Evolutionary conservation across 352 stramenopile genomes (phyloP).

Genomic region (Globisporangium carolinianum): DNA sequence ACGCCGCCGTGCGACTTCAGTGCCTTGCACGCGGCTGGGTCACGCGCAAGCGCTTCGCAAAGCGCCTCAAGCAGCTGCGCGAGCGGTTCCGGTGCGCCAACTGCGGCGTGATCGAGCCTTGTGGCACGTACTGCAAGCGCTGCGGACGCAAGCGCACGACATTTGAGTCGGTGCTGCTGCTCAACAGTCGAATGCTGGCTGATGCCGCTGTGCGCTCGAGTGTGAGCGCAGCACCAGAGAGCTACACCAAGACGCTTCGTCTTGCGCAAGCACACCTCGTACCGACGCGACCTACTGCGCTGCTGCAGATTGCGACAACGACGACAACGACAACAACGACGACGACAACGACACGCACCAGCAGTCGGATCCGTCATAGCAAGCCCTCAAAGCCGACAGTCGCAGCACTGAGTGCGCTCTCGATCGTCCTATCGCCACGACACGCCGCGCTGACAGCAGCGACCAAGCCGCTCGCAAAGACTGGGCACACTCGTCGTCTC

Average conservation of each 20-base stretch:
- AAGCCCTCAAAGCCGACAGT: not conserved
- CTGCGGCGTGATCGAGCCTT: constrained; percentile 48
- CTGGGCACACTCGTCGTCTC: not conserved
- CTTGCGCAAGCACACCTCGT: not conserved
- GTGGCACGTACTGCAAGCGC: constrained; percentile 57
- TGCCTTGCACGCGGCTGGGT: constrained; percentile 15
- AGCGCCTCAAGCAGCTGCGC: constrained; percentile 22
- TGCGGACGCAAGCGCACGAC: constrained; percentile 40
- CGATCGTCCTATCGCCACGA: constrained; percentile 3
- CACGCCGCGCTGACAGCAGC: not conserved
- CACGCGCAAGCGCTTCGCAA: constrained; percentile 14
- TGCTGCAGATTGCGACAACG: not conserved
- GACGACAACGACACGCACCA: too few relatives aligned
- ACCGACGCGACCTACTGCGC: not conserved
- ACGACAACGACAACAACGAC: not conserved
- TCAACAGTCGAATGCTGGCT: not conserved
- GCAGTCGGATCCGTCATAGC: too few relatives aligned
- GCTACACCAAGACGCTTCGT: not conserved
- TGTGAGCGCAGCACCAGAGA: not conserved
- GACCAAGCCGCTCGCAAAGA: not conserved
- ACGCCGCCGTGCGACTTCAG: constrained; percentile 25
- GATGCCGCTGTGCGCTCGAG: not conserved
- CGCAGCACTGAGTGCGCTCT: not conserved
- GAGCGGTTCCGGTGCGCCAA: constrained; percentile 52
- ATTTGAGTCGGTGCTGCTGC: constrained; percentile 13